Base-by-base conservation (phyloP, 1,284 basidiomycete genomes). In the Pyrrhoderma lamaoense region DNA sequence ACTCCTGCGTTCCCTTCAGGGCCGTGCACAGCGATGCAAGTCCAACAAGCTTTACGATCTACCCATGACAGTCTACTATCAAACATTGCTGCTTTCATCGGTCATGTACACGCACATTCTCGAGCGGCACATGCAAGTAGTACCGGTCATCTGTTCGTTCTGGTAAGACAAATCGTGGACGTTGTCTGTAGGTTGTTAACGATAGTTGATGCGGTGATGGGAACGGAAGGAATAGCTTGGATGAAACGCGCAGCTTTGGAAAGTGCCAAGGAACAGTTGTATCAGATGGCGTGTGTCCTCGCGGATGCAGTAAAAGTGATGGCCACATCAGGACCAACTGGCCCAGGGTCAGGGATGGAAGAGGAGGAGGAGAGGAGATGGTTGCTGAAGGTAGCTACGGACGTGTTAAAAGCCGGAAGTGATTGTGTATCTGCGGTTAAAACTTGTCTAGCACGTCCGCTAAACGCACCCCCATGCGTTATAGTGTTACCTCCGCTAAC, bases 1-100 rank as follows among this genome's bases (percentile, higher is more conserved):
- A 72, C 75, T 4, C 73, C 77, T 8, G 66, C 76, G 8, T 86
- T 89, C 61, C 86, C 87, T 38, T 73, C 73, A 38, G 86, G 87
- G 5, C 80, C 83, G 23, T 79, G 80, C 43, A 80, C 76, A 18
- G 73, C 79, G 25, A 65, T 73, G 2, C 79, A 85, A 60, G 79
- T 89, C 3, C 74, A 85, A 65, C 82, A 85, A 49, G 77, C 79
- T 3, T 71, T 91, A 23, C 80, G 84, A 18, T 67, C 74, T 48
- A 89, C 89, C 8, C 91, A 95, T 64, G 92, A 95, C 62, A 82
- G 88, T 54, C 87, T 96, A 57, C 73, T 97, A 5, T 95, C 92
- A 3, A 89, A 91, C 14, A 92, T 97, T 60, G 94, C 95, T 9
- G 93, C 93, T 2, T 94, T 99, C 66, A 95, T 99, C 61, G 94